Conservation (phyloP, 371 early-diverging fungal genomes). For the Mucor racemosus region DNA sequence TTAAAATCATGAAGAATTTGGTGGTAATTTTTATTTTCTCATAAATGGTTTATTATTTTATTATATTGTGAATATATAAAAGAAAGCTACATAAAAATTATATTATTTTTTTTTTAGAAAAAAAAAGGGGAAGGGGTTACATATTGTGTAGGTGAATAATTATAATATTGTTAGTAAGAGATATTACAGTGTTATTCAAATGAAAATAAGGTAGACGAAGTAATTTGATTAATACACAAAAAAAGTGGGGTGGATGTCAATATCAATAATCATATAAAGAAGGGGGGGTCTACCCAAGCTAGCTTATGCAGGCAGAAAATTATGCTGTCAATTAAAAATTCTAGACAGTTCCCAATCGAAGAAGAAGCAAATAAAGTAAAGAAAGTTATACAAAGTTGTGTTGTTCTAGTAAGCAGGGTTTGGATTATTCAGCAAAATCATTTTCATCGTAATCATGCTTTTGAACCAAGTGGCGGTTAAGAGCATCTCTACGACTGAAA, state of each 20-base stretch:
- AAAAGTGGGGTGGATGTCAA: constrained; percentile 10
- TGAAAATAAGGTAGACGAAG: constrained; percentile 2
- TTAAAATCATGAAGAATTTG: too few species aligned
- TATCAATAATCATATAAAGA: constrained; percentile 5
- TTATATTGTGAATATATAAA: neutral
- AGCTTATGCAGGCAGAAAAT: neutral
- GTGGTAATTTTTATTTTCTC: neutral
- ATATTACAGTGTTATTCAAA: constrained; percentile 20
- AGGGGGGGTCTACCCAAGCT: neutral
- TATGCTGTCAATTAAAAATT: neutral
- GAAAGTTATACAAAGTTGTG: neutral
- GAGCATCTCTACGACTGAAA: constrained; percentile 72
- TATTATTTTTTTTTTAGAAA: neutral
- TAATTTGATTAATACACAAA: neutral
- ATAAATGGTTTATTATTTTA: neutral
- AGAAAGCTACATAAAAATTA: neutral
- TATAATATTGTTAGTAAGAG: neutral
- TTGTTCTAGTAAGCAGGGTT: neutral
- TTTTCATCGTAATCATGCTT: constrained; percentile 15
- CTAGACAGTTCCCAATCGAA: neutral
- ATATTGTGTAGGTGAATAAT: neutral
- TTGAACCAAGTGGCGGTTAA: constrained; percentile 43
- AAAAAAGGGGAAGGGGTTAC: neutral
- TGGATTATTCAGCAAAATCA: constrained; percentile 7
- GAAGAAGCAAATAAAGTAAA: neutral